These are phyloP conservation scores for Candida sonorensis DNA, from an alignment of 805 yeast genomes.

Conservation along the genomic window DNA sequence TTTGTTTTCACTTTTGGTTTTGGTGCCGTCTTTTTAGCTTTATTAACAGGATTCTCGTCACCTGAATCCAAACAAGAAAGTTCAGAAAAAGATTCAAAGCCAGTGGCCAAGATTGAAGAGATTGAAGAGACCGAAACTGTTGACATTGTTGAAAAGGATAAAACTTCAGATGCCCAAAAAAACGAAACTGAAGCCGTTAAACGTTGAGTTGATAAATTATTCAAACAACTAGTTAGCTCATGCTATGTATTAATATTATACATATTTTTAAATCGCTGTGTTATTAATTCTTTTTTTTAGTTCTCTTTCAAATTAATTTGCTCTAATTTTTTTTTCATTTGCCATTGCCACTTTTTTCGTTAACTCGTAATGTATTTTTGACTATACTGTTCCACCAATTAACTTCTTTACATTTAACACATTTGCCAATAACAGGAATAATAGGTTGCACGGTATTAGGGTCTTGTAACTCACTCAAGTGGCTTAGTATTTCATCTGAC, in stretches of 20 bases:
- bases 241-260: too few species aligned
- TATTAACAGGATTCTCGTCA: conserved; percentile 9
- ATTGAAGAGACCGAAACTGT: too few species aligned
- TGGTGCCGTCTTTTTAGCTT: conserved; percentile 29
- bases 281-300: background rate
- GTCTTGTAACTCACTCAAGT: conserved; percentile 1
- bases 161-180: conserved; percentile 18
- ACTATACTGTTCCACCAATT: conserved; percentile 25
- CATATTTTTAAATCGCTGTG: too few species aligned
- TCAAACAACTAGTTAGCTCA: background rate
- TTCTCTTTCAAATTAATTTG: too few species aligned
- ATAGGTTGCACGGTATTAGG: conserved; percentile 9
- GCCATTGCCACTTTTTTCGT: too few species aligned
- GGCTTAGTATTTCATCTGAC: conserved; percentile 13
- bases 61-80: conserved; percentile 2
- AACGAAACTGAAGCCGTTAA: conserved; percentile 24
- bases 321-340: background rate
- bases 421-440: conserved; percentile 22
- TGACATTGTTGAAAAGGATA: conserved; percentile 7
- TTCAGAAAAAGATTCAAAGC: background rate
- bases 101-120: conserved; percentile 9
- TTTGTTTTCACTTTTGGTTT: conserved; percentile 37
- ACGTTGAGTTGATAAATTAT: conserved; percentile 9
- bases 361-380: conserved; percentile 12
- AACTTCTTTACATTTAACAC: conserved; percentile 16